These are phyloP conservation scores for Leptosphaerulina australis DNA, from an alignment of 2,329 filamentous ascomycete genomes.

Conservation along the genomic window DNA sequence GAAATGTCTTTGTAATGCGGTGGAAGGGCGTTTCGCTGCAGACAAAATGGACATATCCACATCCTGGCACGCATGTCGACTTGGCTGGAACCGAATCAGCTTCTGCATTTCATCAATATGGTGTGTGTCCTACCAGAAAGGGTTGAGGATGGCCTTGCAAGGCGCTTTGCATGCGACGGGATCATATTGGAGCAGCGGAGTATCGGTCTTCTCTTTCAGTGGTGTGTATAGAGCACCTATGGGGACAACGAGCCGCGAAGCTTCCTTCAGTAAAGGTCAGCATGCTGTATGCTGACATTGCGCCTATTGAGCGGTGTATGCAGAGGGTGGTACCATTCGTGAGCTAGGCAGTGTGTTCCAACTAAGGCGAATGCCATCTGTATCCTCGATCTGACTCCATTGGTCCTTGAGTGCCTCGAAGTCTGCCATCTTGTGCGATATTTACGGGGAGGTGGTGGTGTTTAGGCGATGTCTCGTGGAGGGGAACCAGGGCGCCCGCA, in stretches of 20 bases:
- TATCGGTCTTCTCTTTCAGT: slow-evolving; percentile 90
- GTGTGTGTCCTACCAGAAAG: slow-evolving; percentile 75
- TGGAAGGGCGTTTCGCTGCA: slow-evolving; percentile 81
- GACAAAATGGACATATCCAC: slow-evolving; percentile 89
- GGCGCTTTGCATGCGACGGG: slow-evolving; percentile 96
- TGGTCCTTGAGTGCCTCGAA: slow-evolving; percentile 93
- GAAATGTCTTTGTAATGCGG: slow-evolving; percentile 91
- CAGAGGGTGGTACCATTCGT: slow-evolving; percentile 70
- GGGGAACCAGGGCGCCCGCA: slow-evolving; percentile 43
- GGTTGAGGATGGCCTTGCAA: slow-evolving; percentile 94
- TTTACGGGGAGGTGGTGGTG: slow-evolving; percentile 21
- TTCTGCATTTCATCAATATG: neutral
- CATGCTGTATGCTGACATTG: slow-evolving; percentile 23
- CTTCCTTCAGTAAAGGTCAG: slow-evolving; percentile 68
- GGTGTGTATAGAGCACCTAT: slow-evolving; percentile 96
- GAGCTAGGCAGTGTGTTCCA: slow-evolving; percentile 99
- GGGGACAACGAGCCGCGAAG: slow-evolving; percentile 89
- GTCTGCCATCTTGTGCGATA: slow-evolving; percentile 68
- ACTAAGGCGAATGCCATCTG: slow-evolving; percentile 92
- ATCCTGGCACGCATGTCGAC: slow-evolving; percentile 82
- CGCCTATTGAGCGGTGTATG: slow-evolving; percentile 12
- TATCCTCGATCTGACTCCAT: slow-evolving; percentile 95
- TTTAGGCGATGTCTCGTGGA: slow-evolving; percentile 30
- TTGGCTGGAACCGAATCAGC: slow-evolving; percentile 60
- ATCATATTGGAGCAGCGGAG: slow-evolving; percentile 90